Evolutionary conservation across 441 rosid genomes (phyloP), one percentile per base, ranked within the genome.

Genomic region (Mallotus japonicus): DNA sequence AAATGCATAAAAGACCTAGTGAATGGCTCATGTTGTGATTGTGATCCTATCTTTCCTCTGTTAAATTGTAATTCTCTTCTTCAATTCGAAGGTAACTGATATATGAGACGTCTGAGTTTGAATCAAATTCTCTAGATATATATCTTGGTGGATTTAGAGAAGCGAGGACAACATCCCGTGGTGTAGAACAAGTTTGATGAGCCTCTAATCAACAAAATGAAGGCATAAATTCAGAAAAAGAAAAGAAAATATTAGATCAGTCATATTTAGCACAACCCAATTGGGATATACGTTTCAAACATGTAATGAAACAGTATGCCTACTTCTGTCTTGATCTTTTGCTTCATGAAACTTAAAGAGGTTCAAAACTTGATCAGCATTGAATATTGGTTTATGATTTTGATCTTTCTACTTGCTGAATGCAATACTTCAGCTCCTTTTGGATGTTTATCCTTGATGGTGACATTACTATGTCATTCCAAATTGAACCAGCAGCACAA

Each of bases 401-500:
- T 32, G 78, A 77, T 82, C 88, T 82, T 83, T 95, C 97, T 13
- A 95, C 88, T 86, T 83, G 87, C 79, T 88, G 96, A 75, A 92
- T 91, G 3, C 94, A 80, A 80, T 88, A 87, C 81, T 92, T 95
- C 67, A 95, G 90, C 82, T 95, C 99, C 75, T 86, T 88, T 77
- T 95, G 99, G 76, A 92, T 87, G 80, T 86, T 92, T 76, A 89
- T 74, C 80, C 97, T 89, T 13, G 97, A 90, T 64, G 99, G 97
- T 4, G 99, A 94, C 37, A 89, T 71, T 64, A 94, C 97, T 59
- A 94, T 92, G 84, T 95, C 97, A 82, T 95, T 92, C 98, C 99
- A 95, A 70, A 95, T 85, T 0, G 99, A 95, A 70, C 99, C 96
- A 54, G 83, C 80, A 80, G 81, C 81, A 56, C 87, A 82, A 37